phyloP scores from a whole-genome alignment of 345 rosid genomes.

The Citrus maxima region DNA sequence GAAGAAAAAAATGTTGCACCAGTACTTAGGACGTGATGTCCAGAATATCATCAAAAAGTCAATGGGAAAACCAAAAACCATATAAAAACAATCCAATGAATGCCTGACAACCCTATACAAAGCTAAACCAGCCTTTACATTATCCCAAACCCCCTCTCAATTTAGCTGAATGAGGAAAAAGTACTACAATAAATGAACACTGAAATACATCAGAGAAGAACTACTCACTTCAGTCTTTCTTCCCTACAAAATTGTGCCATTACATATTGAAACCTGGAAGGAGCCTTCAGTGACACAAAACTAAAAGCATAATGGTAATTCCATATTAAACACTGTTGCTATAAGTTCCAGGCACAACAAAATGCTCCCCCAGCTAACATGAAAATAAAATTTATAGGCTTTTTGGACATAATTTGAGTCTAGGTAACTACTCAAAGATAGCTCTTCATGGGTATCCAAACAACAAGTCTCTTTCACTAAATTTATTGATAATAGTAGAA shows the following conservation, averaged over 20 bases:
- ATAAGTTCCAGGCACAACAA: neutral
- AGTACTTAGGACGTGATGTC: neutral
- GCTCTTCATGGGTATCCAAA: neutral
- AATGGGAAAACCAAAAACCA: neutral
- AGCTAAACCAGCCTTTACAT: neutral
- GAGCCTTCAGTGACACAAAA: neutral
- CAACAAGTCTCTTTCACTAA: neutral
- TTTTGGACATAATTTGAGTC: neutral
- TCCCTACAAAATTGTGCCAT: neutral
- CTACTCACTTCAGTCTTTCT: neutral
- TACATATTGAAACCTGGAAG: neutral
- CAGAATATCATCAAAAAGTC: neutral
- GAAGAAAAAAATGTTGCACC: neutral
- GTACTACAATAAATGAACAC: neutral
- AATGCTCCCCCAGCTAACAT: neutral
- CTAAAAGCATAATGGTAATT: neutral
- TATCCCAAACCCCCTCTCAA: neutral
- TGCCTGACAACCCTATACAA: neutral
- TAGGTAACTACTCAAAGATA: neutral
- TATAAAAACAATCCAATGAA: neutral
- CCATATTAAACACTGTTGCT: neutral
- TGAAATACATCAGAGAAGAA: neutral
- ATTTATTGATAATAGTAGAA: neutral
- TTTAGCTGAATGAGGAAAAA: neutral
- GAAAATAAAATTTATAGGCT: neutral